Conservation (phyloP, 441 rosid species). For the Aquilaria agallochum region DNA sequence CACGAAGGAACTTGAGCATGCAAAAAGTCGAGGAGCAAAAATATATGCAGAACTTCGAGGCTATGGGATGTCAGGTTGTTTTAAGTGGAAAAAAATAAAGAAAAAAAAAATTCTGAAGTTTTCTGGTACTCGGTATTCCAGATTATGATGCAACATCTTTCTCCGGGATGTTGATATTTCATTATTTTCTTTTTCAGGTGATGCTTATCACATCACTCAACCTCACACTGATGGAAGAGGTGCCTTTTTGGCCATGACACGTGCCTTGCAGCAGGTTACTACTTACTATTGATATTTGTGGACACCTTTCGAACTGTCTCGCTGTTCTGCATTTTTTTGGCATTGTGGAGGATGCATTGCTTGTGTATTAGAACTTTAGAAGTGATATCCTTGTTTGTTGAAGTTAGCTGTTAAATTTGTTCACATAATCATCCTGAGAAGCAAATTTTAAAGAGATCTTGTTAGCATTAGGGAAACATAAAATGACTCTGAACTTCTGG, state of each 20-base stretch:
- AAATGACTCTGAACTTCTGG: no score
- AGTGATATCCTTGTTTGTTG: no score
- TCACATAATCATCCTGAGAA: no score
- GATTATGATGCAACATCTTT: no score
- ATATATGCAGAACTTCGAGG: constrained; percentile 92
- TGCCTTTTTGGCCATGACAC: constrained; percentile 86
- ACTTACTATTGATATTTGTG: constrained; percentile 2
- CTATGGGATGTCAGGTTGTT: constrained; percentile 96
- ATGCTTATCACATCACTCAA: constrained; percentile 95
- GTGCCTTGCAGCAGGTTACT: constrained; percentile 69
- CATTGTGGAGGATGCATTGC: no score
- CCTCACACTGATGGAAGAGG: constrained; percentile 93
- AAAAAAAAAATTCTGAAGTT: constrained; percentile 1
- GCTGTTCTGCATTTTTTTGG: not conserved
- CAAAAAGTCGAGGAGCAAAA: constrained; percentile 79
- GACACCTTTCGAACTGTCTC: constrained; percentile 1
- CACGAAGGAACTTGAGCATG: constrained; percentile 88
- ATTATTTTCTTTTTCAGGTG: constrained; percentile 45
- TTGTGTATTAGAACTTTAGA: no score
- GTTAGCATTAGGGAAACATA: no score
- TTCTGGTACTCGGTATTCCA: no score
- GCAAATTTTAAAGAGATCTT: no score
- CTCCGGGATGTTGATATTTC: no score
- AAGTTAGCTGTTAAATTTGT: no score
- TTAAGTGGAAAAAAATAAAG: constrained; percentile 6